Evolutionary conservation across 305 asterid species (phyloP), one percentile per base, ranked within the genome.

Genomic region (Solanum hybrid): DNA sequence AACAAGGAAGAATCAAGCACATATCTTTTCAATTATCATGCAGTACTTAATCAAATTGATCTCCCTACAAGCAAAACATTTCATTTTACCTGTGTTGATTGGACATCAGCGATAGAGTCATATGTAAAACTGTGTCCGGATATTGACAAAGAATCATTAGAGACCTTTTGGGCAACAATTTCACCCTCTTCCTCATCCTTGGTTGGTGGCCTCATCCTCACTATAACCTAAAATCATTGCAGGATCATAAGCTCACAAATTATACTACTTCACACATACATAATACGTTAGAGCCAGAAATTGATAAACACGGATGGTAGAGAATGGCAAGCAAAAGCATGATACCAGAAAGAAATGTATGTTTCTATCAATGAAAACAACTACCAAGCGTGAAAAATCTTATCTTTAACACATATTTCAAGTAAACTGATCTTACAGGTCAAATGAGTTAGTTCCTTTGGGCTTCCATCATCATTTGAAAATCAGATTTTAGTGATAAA

Each of bases 131-230:
- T 90, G 87, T 98, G 97, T 71, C 98, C 98, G 20, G 96, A 91
- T 89, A 98, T 94, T 66, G 98, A 92, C 88, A 98, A 92, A 71
- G 98, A 96, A 92, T 95, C 95, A 89, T 92, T 91, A 10, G 99
- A 89, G 64, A 91, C 85, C 89, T 96, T 98, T 89, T 95, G 98
- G 86, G 94, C 92, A 86, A 91, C 95, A 91, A 88, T 89, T 78
- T 94, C 98, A 89, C 95, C 98, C 72, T 95, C 98, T 91, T 95
- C 97, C 90, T 95, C 99, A 75, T 92, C 95, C 88, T 92, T 94
- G 92, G 88, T 94, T 69, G 98, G 96, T 78, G 99, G 99, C 86
- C 97, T 94, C 94, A 98, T 94, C 37, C 98, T 95, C 86, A 98
- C 98, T 88, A 98, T 91, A 12, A 98, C 99, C 99, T 98, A 40